These are phyloP conservation scores for Nothopassalora personata DNA, from an alignment of 2,329 filamentous ascomycete species.

Conservation along the genomic window DNA sequence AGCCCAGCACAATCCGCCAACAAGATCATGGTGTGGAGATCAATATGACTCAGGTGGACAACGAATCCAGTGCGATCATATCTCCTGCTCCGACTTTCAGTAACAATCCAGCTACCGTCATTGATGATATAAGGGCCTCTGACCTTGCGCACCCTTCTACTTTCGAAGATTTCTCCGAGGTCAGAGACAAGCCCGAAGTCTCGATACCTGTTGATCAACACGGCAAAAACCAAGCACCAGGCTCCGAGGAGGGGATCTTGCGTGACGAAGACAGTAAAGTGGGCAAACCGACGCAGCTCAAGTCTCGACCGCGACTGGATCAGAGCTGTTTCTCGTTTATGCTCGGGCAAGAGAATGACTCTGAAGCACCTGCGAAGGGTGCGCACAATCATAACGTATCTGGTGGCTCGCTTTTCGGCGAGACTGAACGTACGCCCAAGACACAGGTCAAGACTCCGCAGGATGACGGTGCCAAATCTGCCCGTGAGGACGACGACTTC, in stretches of 20 bases:
- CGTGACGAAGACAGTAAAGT: not conserved
- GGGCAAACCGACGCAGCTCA: not conserved
- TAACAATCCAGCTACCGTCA: not conserved
- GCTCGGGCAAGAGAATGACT: slow-evolving; percentile 16
- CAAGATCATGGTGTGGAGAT: not conserved
- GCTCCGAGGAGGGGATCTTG: not conserved
- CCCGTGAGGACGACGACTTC: slow-evolving; percentile 13
- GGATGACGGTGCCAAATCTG: not conserved
- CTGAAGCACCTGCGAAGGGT: not conserved
- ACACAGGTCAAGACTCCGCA: not conserved
- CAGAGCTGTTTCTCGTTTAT: slow-evolving; percentile 23
- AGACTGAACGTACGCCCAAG: slow-evolving; percentile 3
- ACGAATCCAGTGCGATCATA: not conserved
- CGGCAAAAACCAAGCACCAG: not conserved
- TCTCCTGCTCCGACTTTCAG: not conserved
- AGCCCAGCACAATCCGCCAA: not conserved
- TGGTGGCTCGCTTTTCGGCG: slow-evolving; percentile 18
- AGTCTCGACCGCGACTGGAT: slow-evolving; percentile 17
- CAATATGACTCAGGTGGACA: not conserved
- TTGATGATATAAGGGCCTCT: not conserved
- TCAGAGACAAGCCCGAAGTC: not conserved
- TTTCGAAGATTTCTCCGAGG: slow-evolving; percentile 14
- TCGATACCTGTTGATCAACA: not conserved
- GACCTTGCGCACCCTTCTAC: slow-evolving; percentile 14
- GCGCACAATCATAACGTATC: slow-evolving; percentile 2